phyloP scores from a whole-genome alignment of 441 rosid species.

The Francoa sonchifolia region DNA sequence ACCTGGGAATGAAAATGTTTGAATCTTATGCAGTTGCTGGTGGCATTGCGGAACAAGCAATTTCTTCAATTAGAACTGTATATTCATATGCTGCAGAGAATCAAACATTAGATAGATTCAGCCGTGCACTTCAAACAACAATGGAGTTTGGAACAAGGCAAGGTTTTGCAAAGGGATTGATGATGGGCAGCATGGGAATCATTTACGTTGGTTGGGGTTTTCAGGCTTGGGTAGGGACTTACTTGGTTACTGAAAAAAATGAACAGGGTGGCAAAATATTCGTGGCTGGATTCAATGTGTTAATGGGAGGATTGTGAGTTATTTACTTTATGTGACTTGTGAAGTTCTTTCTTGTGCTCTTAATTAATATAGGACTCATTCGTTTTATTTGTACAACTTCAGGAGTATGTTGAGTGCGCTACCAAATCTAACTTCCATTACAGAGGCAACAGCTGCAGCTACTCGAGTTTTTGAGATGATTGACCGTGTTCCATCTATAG shows the following conservation, averaged over 20 bases:
- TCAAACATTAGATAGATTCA: conserved; percentile 34
- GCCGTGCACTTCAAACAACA: conserved; percentile 39
- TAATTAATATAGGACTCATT: conserved; percentile 5
- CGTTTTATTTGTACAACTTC: conserved; percentile 13
- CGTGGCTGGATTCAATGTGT: conserved; percentile 46
- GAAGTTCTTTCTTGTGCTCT: neutral
- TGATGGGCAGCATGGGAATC: conserved; percentile 67
- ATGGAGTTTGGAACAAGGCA: conserved; percentile 42
- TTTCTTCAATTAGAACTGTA: conserved; percentile 55
- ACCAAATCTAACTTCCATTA: conserved; percentile 44
- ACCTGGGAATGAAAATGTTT: conserved; percentile 40
- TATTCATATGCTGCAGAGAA: conserved; percentile 53
- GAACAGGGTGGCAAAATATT: conserved; percentile 53
- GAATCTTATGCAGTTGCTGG: conserved; percentile 54
- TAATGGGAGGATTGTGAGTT: conserved; percentile 62
- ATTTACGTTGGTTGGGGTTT: conserved; percentile 61
- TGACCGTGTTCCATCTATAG: conserved; percentile 37
- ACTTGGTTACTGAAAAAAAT: conserved; percentile 41
- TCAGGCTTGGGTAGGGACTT: conserved; percentile 55
- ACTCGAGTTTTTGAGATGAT: conserved; percentile 42
- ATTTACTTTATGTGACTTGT: neutral
- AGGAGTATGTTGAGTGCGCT: conserved; percentile 49
- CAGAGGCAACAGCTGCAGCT: conserved; percentile 44
- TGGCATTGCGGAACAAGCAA: conserved; percentile 58
- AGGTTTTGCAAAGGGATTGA: conserved; percentile 53